A percentile compares a stretch with the other conserved stretches of the same genome.
Conservation (phyloP, 1,139 yeast species). For the Hyphopichia wangnamkhiaoensis region DNA sequence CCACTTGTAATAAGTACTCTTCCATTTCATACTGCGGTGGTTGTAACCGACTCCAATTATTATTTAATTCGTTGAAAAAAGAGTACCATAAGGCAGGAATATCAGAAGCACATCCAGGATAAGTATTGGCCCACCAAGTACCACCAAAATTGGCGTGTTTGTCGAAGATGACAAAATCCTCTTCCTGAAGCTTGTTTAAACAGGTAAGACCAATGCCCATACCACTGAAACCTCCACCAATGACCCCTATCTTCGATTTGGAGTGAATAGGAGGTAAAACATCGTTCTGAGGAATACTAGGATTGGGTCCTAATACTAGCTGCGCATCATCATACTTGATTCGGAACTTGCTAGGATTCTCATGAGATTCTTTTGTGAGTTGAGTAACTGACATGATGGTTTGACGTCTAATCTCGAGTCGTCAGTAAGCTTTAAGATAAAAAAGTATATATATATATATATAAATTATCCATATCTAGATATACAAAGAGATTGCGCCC, state of each 20-base stretch:
- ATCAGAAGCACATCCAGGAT: constrained; percentile 57
- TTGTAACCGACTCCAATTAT: constrained; percentile 44
- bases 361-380: constrained; percentile 33
- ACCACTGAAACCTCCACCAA: constrained; percentile 55
- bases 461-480: too few relatives aligned
- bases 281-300: constrained; percentile 15
- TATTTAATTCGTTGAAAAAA: constrained; percentile 39
- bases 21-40: constrained; percentile 54
- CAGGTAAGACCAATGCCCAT: constrained; percentile 34
- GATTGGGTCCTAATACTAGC: constrained; percentile 26
- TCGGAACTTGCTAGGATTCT: constrained; percentile 33
- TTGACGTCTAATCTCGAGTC: too few relatives aligned
- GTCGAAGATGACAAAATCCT: constrained; percentile 44
- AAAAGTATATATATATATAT: too few relatives aligned
- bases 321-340: constrained; percentile 29
- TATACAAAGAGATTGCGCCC: too few relatives aligned
- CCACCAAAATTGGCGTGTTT: constrained; percentile 52
- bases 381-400: constrained; percentile 27
- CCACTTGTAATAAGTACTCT: constrained; percentile 44
- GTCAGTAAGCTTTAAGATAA: too few relatives aligned
- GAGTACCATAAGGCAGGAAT: constrained; percentile 54
- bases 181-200: constrained; percentile 29
- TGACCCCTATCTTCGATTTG: constrained; percentile 34
- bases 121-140: constrained; percentile 55
- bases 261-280: constrained; percentile 23